These are phyloP conservation scores for Kluyveromyces starmeri DNA, from an alignment of 805 yeast genomes.

Conservation along the genomic window DNA sequence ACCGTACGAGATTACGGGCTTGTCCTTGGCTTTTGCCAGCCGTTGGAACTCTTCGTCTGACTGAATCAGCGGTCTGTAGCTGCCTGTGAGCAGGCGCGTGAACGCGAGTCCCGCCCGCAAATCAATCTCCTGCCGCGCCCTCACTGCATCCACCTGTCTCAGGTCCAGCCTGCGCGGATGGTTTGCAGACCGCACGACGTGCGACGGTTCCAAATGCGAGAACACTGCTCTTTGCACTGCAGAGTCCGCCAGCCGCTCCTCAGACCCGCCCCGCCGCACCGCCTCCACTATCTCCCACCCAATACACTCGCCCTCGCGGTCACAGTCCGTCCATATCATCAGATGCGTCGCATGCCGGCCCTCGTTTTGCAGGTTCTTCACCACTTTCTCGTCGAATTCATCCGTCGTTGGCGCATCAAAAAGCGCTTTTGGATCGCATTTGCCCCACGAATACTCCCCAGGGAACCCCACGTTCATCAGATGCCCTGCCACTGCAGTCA, in stretches of 20 bases:
- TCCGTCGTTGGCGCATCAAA: conserved; percentile 63
- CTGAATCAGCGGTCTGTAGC: conserved; percentile 28
- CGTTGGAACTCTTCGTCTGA: conserved; percentile 9
- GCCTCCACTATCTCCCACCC: conserved; percentile 73
- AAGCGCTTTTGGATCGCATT: conserved; percentile 51
- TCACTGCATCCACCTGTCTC: conserved; percentile 73
- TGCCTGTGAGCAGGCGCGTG: conserved; percentile 63
- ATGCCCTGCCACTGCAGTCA: conserved; percentile 94
- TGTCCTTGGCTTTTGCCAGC: conserved; percentile 11
- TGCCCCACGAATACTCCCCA: conserved; percentile 49
- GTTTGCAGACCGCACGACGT: conserved; percentile 65
- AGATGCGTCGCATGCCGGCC: conserved; percentile 51
- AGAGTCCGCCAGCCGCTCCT: conserved; percentile 35
- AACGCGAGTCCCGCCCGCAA: conserved; percentile 82
- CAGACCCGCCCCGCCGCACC: conserved; percentile 41
- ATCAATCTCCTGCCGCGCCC: conserved; percentile 80
- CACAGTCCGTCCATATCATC: conserved; percentile 99
- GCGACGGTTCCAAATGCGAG: conserved; percentile 75
- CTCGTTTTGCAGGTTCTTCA: conserved; percentile 58
- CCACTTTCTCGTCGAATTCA: conserved; percentile 39
- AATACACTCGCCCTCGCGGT: conserved; percentile 90
- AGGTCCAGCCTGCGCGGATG: conserved; percentile 56
- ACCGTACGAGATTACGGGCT: conserved; percentile 60
- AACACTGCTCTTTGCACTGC: conserved; percentile 75
- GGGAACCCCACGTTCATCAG: conserved; percentile 57